Evolutionary conservation across 2,329 filamentous ascomycete genomes (phyloP).

Genomic region (Microsporum audouinii): DNA sequence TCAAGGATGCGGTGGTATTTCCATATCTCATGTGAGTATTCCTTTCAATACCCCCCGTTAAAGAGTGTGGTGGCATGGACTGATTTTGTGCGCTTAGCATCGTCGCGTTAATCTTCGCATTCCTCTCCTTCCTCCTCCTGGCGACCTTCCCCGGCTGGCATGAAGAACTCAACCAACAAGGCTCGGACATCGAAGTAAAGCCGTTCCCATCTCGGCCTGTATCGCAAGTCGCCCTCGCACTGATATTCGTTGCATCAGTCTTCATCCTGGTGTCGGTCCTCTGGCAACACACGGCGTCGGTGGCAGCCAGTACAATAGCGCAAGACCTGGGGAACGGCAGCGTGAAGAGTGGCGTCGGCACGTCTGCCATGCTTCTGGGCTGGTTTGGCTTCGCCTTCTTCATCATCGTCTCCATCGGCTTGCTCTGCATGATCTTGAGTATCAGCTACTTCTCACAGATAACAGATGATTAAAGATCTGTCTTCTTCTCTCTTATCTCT

Average conservation of each 20-base stretch:
- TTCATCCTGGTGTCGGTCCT: conserved; percentile 54
- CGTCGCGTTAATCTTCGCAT: conserved; percentile 94
- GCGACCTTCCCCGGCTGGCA: conserved; percentile 98
- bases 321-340: conserved; percentile 87
- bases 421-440: conserved; percentile 94
- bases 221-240: conserved; percentile 80
- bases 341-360: conserved; percentile 78
- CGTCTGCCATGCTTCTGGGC: conserved; percentile 87
- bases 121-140: conserved; percentile 86
- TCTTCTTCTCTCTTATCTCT: neutral
- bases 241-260: conserved; percentile 65
- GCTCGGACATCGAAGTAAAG: conserved; percentile 81
- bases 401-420: conserved; percentile 87
- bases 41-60: neutral
- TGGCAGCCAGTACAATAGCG: conserved; percentile 84
- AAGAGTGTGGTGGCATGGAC: neutral
- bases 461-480: conserved; percentile 29
- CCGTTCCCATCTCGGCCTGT: conserved; percentile 87
- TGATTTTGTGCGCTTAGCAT: conserved; percentile 47
- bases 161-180: conserved; percentile 52
- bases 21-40: conserved; percentile 79
- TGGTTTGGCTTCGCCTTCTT: conserved; percentile 94
- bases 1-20: conserved; percentile 98
- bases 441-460: conserved; percentile 63
- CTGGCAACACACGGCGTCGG: conserved; percentile 75